Base-by-base conservation (phyloP, 257 asterid species). In the Nicotiana obtusifolia region DNA sequence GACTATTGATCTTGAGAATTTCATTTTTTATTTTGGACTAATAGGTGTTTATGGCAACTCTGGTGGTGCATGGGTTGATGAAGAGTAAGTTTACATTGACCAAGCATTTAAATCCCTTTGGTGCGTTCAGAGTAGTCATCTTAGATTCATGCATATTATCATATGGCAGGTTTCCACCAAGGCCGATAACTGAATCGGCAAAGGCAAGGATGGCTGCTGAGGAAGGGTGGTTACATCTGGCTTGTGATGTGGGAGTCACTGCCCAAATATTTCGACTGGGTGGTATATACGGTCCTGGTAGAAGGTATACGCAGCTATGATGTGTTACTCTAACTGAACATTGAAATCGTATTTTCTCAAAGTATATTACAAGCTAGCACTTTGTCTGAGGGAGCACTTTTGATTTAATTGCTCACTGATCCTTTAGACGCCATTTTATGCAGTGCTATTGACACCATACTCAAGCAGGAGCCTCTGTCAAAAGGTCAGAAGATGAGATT, bases 241-340 rank as follows among this genome's bases (percentile, higher is more conserved):
- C 97, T 60, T 85, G 59, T 57, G 88, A 86, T 87, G 92, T 88
- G 54, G 89, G 86, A 37, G 81, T 91, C 80, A 64, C 92, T 56
- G 91, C 90, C 5, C 96, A 92, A 49, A 87, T 93, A 84, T 92
- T 91, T 85, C 97, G 99, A 80, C 93, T 93, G 1, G 99, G 97
- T 83, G 99, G 99, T 37, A 92, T 94, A 87, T 95, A 95, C 49
- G 98, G 99, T 85, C 97, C 98, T 76, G 95, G 98, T 66, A 90
- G 99, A 92, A 95, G 99, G 99, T 93, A 24, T 26, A 24, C 0
- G 1, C 5, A 24, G 19, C 68, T 24, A 30, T 62, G 10, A 44
- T 56, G 8, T 22, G 60, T 73, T 47, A 15, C 37, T 14, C 41
- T 44, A 44, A 7, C 7, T 22, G 37, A 16, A 24, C 5, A 24